Base-by-base conservation (phyloP, 805 yeast species). In the Zygotorulaspora chibaensis region DNA sequence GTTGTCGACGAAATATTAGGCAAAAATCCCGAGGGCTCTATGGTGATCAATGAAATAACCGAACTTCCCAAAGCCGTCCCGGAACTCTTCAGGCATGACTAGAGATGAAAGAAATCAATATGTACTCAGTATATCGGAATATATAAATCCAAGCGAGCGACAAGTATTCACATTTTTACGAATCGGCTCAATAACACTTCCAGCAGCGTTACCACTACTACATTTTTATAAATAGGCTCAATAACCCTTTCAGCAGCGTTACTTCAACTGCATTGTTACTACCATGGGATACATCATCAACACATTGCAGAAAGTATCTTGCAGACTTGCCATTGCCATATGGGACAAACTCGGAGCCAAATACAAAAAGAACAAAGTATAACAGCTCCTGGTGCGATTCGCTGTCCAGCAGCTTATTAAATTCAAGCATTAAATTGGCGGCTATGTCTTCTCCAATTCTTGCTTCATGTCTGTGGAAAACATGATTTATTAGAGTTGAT, bases 41-140 rank as follows among this genome's bases (percentile, higher is more conserved):
- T 66, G n/a, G 64, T 81, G n/a, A 69, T 86, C 35, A 71, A 80
- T 51, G 75, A 77, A 49, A 73, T 87, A 23, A 62, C 73, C 26
- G 85, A 85, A 23, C 61, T 85, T 28, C 74, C 58, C 17, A 54
- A 59, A n/a, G 77, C 70, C 2, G 66, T 73, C 35, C 76, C 81
- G 1, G 83, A 81, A 56, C 54, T 80, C 33, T 79, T 80, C 55
- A 53, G 50, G 40, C 38, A 48, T 35, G 33, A 28, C 13, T 41
- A 20, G 25, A 7, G 25, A 7, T 5, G 7, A 20, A 7, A 7
- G 25, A 4, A 4, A 7, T 20, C 7, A 20, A 20, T 20, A 20
- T 20, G 4, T 20, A 20, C 7, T 20, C 25, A 20, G 25, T 20
- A 20, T 20, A 20, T 5, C 25, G 7, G 25, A 20, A 20, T 20